Evolutionary conservation across 306 rosid genomes (phyloP).

Genomic region (Vigna hirtella): DNA sequence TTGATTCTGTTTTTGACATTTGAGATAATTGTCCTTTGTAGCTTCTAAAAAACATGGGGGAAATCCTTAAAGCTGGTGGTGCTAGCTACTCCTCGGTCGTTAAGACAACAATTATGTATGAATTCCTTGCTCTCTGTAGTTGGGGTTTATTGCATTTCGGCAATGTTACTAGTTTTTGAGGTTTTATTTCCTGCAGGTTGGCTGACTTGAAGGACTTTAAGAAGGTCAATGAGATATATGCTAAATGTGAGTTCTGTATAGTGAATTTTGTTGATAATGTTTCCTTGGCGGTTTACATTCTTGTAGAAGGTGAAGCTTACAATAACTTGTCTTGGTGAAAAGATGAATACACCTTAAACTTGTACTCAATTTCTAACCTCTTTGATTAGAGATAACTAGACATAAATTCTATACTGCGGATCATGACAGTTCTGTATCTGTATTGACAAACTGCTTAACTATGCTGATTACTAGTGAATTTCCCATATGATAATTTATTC

Average conservation of each 20-base stretch:
- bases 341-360: neutral
- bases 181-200: conserved; percentile 67
- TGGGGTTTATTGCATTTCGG: neutral
- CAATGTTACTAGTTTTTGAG: conserved; percentile 25
- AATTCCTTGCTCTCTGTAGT: conserved; percentile 22
- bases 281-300: neutral
- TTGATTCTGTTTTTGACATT: neutral
- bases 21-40: conserved; percentile 36
- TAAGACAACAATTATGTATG: conserved; percentile 85
- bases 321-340: neutral
- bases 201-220: conserved; percentile 93
- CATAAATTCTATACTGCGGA: neutral
- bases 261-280: conserved; percentile 18
- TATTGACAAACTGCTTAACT: conserved; percentile 10
- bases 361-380: neutral
- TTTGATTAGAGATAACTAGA: neutral
- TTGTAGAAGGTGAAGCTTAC: conserved; percentile 3
- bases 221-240: conserved; percentile 88
- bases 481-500: neutral
- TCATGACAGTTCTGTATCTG: conserved; percentile 1
- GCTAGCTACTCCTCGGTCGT: conserved; percentile 77
- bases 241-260: conserved; percentile 70
- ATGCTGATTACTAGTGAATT: conserved; percentile 25
- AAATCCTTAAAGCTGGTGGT: conserved; percentile 84
- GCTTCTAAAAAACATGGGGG: conserved; percentile 89